Evolutionary conservation across 2,329 filamentous ascomycete species (phyloP).

Genomic region (Sporothrix inflata): DNA sequence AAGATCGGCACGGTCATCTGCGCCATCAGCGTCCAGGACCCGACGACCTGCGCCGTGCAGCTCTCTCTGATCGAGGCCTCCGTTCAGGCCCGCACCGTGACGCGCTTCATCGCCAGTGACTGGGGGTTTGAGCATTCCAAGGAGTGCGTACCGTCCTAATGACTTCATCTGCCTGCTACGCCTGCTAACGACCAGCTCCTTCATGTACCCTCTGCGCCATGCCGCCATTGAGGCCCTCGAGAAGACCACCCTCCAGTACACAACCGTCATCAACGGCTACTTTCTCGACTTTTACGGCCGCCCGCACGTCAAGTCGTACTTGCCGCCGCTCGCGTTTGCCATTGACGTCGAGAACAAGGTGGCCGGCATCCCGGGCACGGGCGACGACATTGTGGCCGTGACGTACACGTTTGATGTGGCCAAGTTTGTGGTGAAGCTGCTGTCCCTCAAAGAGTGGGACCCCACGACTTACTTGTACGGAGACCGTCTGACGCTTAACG

Average conservation of each 20-base stretch:
- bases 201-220: background rate
- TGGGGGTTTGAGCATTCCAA: constrained; percentile 45
- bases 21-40: constrained; percentile 41
- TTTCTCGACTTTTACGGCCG: constrained; percentile 53
- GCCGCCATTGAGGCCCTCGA: constrained; percentile 34
- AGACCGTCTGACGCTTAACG: constrained; percentile 7
- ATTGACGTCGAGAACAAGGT: constrained; percentile 49
- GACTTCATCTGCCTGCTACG: background rate
- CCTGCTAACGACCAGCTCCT: background rate
- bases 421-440: constrained; percentile 1
- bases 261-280: constrained; percentile 46
- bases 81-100: constrained; percentile 43
- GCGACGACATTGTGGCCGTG: constrained; percentile 49
- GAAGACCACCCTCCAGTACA: constrained; percentile 44
- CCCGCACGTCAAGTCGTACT: constrained; percentile 44
- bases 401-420: constrained; percentile 55
- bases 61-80: constrained; percentile 51
- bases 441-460: background rate
- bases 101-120: constrained; percentile 49
- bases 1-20: constrained; percentile 52
- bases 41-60: constrained; percentile 41
- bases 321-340: constrained; percentile 45
- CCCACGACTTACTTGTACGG: background rate
- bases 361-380: constrained; percentile 54
- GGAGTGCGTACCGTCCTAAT: constrained; percentile 35